Conservation (phyloP, 2,329 filamentous ascomycete species). For the Colletotrichum sp. region DNA sequence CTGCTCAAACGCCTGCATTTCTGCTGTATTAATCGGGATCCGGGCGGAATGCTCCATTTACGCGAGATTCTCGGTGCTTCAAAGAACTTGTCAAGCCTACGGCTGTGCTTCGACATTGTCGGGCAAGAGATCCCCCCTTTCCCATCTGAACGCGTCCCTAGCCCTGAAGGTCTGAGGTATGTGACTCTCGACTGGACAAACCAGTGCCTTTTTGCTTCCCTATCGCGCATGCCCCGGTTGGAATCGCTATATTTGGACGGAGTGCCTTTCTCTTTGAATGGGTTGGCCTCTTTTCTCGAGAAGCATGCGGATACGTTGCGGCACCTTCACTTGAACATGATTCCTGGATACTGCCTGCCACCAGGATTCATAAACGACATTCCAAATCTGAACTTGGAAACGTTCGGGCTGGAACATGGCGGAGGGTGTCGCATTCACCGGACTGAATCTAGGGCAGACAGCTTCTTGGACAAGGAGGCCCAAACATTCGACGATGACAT, state of each 20-base stretch:
- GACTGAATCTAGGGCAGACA: not conserved
- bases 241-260: not conserved
- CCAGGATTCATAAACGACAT: not conserved
- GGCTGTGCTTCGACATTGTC: not conserved
- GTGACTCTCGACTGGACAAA: not conserved
- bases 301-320: not conserved
- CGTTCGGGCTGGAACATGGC: not conserved
- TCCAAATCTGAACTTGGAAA: not conserved
- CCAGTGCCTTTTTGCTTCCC: not conserved
- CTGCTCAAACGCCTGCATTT: not conserved
- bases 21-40: not conserved
- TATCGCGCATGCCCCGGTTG: not conserved
- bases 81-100: not conserved
- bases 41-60: not conserved
- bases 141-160: not conserved
- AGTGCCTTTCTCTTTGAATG: not conserved
- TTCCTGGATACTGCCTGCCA: not conserved
- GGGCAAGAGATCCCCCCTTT: not conserved
- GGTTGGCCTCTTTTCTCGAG: not conserved
- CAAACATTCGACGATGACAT: not conserved
- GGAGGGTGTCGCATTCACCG: not conserved
- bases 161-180: not conserved
- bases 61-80: not conserved
- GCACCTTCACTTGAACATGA: not conserved
- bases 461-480: not conserved